phyloP scores from a whole-genome alignment of 257 asterid genomes.

The Solanum habrochaites region DNA sequence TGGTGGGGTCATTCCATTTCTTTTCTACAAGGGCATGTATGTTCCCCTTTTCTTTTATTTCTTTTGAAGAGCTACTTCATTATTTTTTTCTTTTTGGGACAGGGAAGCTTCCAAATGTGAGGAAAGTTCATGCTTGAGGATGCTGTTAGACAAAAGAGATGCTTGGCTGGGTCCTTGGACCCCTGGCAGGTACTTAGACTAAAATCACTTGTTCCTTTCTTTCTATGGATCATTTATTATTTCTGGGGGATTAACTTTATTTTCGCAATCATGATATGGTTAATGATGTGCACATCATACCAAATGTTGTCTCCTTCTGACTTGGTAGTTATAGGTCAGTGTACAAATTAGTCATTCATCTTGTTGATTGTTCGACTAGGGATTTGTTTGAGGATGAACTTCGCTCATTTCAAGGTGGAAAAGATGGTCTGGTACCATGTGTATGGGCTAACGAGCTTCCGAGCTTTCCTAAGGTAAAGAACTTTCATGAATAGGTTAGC shows the following conservation, averaged over 20 bases:
- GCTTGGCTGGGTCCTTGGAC: conserved; percentile 99
- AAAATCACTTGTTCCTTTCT: not conserved
- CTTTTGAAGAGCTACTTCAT: conserved; percentile 1
- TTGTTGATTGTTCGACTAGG: conserved; percentile 25
- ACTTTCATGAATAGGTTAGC: not conserved
- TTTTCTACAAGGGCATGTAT: not conserved
- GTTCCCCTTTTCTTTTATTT: conserved; percentile 1
- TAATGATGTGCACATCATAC: not conserved
- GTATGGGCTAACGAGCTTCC: conserved; percentile 92
- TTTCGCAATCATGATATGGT: not conserved
- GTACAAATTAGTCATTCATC: not conserved
- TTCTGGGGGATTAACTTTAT: not conserved
- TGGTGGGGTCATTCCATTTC: not conserved
- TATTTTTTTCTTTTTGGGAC: conserved; percentile 14
- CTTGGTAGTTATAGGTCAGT: not conserved
- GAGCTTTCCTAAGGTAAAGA: conserved; percentile 92
- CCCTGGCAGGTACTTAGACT: conserved; percentile 72
- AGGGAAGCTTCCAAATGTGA: conserved; percentile 83
- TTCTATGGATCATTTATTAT: not conserved
- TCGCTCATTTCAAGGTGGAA: conserved; percentile 95
- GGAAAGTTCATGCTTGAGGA: conserved; percentile 91
- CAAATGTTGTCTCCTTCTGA: not conserved
- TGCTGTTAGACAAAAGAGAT: conserved; percentile 91
- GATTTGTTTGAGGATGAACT: conserved; percentile 99
- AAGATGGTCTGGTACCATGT: conserved; percentile 87